Evolutionary conservation across 2,329 filamentous ascomycete genomes (phyloP), one percentile per base, ranked within the genome.

Genomic region (Sclerotinia trifoliorum): DNA sequence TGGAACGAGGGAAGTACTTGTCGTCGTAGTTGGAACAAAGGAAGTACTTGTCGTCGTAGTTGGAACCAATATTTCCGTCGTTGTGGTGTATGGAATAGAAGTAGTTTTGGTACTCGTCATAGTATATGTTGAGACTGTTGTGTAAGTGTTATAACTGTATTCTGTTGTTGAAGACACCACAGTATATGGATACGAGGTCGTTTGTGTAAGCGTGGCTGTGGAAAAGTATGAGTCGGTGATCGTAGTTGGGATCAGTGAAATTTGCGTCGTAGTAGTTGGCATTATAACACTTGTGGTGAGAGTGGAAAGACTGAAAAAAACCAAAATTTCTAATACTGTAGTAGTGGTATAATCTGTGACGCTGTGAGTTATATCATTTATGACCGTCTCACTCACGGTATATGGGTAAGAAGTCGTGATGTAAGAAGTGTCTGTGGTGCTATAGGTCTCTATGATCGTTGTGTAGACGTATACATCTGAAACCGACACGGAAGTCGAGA

Each of bases 71-170:
- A 39, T 44, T 26, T 54, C 32, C 10, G 6, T 13, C 29, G 61
- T 54, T 21, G n/a, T 54, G 21, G 49, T 64, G 19, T 49, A 52
- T 21, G 60, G 60, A 51, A 63, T 21, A 6, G 60, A 63, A 32
- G 46, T 63, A 29, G 60, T 63, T 17, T 63, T 49, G 15, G 29
- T 63, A 21, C 60, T 63, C 26, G 42, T 19, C 21, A 24, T 39
- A 1, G 19, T 49, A n/a, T 35, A 63, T 15, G 69, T 69, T 24
- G 69, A 70, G 39, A 71, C 65, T 2, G 67, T 69, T 19, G 67
- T 71, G 26, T 67, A 70, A 1, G 70, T 71, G 60, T 67, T 71
- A 17, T 64, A 67, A 21, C 35, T 70, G 52, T 67, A 71, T n/a
- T 70, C 42, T n/a, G 67, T 70, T 3, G 69, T 66, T 35, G 69